Evolutionary conservation across 768 basidiomycete species (phyloP).

Genomic region (Podaxis sp.): DNA sequence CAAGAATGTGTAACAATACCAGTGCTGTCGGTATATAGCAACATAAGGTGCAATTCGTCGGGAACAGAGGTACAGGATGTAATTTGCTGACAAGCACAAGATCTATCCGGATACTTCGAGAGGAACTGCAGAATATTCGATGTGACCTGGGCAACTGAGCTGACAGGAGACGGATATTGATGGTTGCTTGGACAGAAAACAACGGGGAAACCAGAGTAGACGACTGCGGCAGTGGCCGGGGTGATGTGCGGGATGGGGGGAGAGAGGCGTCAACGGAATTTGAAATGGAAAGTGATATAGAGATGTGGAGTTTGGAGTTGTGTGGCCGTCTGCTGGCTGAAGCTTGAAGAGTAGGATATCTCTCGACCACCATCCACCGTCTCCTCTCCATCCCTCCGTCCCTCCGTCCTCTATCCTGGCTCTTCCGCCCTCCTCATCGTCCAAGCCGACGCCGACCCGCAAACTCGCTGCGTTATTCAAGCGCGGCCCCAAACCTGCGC

Average conservation of each 20-base stretch:
- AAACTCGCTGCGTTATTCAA: conserved; percentile 7
- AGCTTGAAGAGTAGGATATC: background rate
- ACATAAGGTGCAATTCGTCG: background rate
- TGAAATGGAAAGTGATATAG: background rate
- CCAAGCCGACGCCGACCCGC: conserved; percentile 2
- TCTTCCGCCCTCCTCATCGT: background rate
- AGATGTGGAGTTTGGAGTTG: conserved; percentile 6
- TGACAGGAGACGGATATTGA: too few species aligned
- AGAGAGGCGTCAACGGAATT: background rate
- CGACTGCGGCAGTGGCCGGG: background rate
- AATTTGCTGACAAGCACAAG: too few species aligned
- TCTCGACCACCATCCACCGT: background rate
- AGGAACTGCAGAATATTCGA: too few species aligned
- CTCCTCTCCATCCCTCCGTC: background rate
- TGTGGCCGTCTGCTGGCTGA: background rate
- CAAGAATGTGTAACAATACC: background rate
- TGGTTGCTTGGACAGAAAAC: background rate
- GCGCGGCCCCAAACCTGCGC: conserved; percentile 1
- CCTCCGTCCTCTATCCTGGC: conserved; percentile 2
- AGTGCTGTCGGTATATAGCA: background rate
- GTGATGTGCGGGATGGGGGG: background rate
- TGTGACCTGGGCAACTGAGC: too few species aligned
- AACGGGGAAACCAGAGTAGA: too few species aligned
- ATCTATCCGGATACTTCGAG: too few species aligned
- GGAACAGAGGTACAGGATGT: too few species aligned